Evolutionary conservation across 192 early-diverging fungal genomes (phyloP).

Genomic region (Backusella liffmaniae): DNA sequence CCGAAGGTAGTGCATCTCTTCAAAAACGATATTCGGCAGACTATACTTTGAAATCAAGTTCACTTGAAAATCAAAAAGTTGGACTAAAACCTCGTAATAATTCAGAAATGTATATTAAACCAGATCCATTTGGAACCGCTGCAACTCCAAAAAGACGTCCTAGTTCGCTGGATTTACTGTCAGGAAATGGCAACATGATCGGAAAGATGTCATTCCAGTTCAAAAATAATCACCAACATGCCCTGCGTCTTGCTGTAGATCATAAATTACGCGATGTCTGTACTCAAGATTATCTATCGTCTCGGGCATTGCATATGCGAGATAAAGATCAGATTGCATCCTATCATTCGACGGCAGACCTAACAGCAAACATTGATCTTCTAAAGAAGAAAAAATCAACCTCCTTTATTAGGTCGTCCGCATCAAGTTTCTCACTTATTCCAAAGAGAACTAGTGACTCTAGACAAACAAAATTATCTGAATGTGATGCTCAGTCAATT

Average conservation of each 20-base stretch:
- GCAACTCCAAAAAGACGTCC: conserved; percentile 5
- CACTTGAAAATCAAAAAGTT: not conserved
- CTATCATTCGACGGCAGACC: not conserved
- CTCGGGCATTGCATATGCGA: conserved; percentile 26
- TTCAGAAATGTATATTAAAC: conserved; percentile 21
- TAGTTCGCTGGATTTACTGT: conserved; percentile 20
- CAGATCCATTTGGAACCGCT: not conserved
- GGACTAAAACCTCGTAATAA: conserved; percentile 14
- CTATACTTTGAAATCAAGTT: not conserved
- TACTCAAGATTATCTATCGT: conserved; percentile 32
- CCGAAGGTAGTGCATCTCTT: not conserved
- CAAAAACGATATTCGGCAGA: conserved; percentile 21
- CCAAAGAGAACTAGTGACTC: conserved; percentile 1
- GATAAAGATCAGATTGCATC: conserved; percentile 9
- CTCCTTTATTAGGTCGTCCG: conserved; percentile 19
- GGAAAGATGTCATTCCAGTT: conserved; percentile 32
- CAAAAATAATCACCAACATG: conserved; percentile 32
- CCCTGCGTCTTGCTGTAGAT: conserved; percentile 24
- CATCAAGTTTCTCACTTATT: conserved; percentile 22
- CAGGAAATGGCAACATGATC: conserved; percentile 17
- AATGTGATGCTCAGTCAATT: not conserved
- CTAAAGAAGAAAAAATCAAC: conserved; percentile 19
- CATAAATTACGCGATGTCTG: conserved; percentile 35
- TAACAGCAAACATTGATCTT: not conserved
- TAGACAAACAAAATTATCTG: conserved; percentile 1